phyloP scores from a whole-genome alignment of 352 stramenopile species.

The Phytophthora pisi region DNA sequence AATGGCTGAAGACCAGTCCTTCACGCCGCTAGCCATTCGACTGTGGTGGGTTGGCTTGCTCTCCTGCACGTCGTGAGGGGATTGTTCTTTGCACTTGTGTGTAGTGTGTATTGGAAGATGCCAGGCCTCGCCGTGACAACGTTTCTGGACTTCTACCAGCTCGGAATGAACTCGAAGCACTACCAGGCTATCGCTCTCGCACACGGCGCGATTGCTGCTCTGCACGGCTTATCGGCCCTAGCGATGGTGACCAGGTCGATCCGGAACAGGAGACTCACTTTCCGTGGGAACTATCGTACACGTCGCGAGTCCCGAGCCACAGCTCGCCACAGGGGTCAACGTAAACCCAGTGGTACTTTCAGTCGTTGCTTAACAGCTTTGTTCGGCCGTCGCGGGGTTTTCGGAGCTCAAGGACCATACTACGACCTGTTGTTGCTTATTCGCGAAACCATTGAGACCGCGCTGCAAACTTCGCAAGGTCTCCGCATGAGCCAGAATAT shows the following conservation, averaged over 20 bases:
- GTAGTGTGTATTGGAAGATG: slow-evolving; percentile 25
- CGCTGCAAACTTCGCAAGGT: slow-evolving; percentile 35
- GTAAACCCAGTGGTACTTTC: background rate
- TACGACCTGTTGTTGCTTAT: slow-evolving; percentile 39
- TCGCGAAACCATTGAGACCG: slow-evolving; percentile 36
- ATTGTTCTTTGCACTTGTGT: slow-evolving; percentile 34
- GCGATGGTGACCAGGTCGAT: slow-evolving; percentile 30
- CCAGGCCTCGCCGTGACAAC: slow-evolving; percentile 22
- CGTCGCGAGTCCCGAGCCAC: background rate
- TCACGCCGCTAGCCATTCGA: slow-evolving; percentile 17
- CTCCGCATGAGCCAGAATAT: slow-evolving; percentile 38
- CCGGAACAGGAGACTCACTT: slow-evolving; percentile 22
- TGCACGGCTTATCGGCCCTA: slow-evolving; percentile 22
- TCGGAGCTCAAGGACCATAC: slow-evolving; percentile 31
- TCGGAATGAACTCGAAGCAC: slow-evolving; percentile 32
- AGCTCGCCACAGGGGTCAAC: slow-evolving; percentile 1
- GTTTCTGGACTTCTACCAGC: slow-evolving; percentile 33
- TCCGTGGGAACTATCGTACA: slow-evolving; percentile 9
- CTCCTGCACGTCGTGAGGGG: slow-evolving; percentile 24
- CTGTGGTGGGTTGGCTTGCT: slow-evolving; percentile 29
- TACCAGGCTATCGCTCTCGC: slow-evolving; percentile 14
- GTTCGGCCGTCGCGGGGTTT: slow-evolving; percentile 30
- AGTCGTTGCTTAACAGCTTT: slow-evolving; percentile 14
- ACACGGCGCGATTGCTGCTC: slow-evolving; percentile 18
- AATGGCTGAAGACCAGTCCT: slow-evolving; percentile 2